Base-by-base conservation (phyloP, 2,329 filamentous ascomycete species). In the Sporothrix schenckii region DNA sequence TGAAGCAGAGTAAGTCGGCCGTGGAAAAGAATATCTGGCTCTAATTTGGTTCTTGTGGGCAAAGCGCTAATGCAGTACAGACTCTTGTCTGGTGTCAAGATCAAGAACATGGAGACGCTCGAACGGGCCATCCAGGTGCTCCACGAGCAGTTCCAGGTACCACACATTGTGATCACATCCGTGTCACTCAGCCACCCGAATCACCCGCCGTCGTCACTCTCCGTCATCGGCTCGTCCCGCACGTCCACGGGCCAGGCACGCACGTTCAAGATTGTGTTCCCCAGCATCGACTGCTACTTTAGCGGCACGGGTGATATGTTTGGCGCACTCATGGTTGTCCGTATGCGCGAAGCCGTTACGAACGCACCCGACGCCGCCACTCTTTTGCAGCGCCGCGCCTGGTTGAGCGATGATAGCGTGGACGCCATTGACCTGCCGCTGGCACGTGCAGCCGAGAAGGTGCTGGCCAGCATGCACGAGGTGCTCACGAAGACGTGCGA, bases 241-340 rank as follows among this genome's bases (percentile, higher is more conserved):
- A 86, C 84, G 69, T 86, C 84, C 61, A 82, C 80, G 73, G 87
- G 88, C 74, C 84, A 84, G 54, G 89, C 94, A 0, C 90, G 95
- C n/a, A 86, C 94, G 68, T 99, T 98, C 84, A 89, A 91, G 76
- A 90, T 98, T 76, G 88, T 91, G 70, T 92, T 97, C 70, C 93
- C 94, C 0, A 88, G 91, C 39, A 89, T 97, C 72, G 92, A 97
- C 77, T 92, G 93, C 81, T 97, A 95, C 84, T 99, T 98, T 81
- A 93, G 91, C 76, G 95, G 95, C 53, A 98, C 96, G 0, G 95
- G 95, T 61, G 95, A 99, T 82, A 97, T 99, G 94, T 98, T 99
- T 78, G 94, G 93, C 41, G 94, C 94, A 9, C 85, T 99, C 60
- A 93, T 93, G 77, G 89, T 97, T 1, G 92, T 92, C 53, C 89